Evolutionary conservation across 768 basidiomycete genomes (phyloP).

Genomic region (Phanerochaete sordida): DNA sequence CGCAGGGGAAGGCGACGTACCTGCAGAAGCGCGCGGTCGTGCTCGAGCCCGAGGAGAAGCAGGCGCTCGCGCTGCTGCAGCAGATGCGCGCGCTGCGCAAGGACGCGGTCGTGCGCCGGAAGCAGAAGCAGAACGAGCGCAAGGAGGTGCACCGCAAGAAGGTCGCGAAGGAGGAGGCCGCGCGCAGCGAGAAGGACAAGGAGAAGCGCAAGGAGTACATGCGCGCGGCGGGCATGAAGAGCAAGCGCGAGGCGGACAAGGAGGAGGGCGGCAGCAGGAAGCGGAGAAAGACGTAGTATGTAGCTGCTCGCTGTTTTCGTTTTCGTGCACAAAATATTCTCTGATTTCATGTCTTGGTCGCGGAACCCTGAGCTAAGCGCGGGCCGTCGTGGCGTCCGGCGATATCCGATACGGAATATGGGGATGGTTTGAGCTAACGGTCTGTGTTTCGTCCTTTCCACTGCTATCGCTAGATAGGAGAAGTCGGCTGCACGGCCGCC

Average conservation of each 20-base stretch:
- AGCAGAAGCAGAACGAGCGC: conserved; percentile 85
- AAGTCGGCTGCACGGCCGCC: no score
- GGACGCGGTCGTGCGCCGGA: conserved; percentile 75
- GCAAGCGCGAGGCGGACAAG: conserved; percentile 57
- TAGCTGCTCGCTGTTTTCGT: no score
- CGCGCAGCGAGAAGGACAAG: conserved; percentile 63
- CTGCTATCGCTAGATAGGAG: no score
- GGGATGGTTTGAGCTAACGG: no score
- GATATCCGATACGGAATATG: background rate
- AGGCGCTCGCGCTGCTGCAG: conserved; percentile 85
- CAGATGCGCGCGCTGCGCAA: conserved; percentile 91
- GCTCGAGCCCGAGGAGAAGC: conserved; percentile 93
- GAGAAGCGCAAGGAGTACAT: conserved; percentile 77
- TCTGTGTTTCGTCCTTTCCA: no score
- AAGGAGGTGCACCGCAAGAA: conserved; percentile 67
- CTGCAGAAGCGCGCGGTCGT: conserved; percentile 93
- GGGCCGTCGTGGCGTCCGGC: background rate
- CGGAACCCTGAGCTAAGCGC: background rate
- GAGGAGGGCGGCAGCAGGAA: conserved; percentile 59
- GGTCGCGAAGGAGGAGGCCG: conserved; percentile 63
- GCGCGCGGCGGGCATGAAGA: conserved; percentile 67
- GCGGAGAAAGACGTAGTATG: conserved; percentile 28
- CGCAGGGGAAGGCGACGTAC: conserved; percentile 78
- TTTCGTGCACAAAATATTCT: no score
- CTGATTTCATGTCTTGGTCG: no score